A percentile compares a stretch with the other conserved stretches of the same genome.
Conservation (phyloP, 2,329 filamentous ascomycete species). For the Onygena corvina region DNA sequence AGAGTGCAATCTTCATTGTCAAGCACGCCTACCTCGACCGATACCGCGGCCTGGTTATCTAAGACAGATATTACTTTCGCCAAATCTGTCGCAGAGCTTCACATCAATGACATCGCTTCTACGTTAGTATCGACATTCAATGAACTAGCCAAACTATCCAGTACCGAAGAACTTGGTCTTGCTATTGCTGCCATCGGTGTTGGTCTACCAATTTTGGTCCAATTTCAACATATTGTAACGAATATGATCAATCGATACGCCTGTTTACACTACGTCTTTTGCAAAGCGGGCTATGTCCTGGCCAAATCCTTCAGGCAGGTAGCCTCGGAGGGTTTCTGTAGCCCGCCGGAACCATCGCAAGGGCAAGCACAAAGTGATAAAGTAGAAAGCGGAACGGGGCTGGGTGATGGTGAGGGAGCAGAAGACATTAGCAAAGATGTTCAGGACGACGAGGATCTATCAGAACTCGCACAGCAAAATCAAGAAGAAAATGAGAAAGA, state of each 20-base stretch:
- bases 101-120: constrained; percentile 43
- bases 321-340: constrained; percentile 78
- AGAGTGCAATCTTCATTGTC: constrained; percentile 48
- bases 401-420: constrained; percentile 87
- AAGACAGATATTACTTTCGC: constrained; percentile 44
- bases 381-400: constrained; percentile 78
- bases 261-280: constrained; percentile 56
- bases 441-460: constrained; percentile 80
- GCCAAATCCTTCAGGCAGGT: constrained; percentile 67
- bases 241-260: constrained; percentile 48
- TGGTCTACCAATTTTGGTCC: constrained; percentile 57
- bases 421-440: constrained; percentile 98
- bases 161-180: constrained; percentile 33
- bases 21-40: constrained; percentile 45
- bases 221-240: constrained; percentile 55
- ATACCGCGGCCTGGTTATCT: constrained; percentile 53
- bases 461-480: constrained; percentile 77
- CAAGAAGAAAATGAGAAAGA: constrained; percentile 38
- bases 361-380: constrained; percentile 61
- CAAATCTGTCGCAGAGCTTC: constrained; percentile 47
- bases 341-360: constrained; percentile 67
- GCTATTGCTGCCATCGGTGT: constrained; percentile 49
- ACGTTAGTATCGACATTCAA: constrained; percentile 36
- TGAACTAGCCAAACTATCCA: constrained; percentile 36
- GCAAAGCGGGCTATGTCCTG: constrained; percentile 63